Conservation (phyloP, 495 filamentous ascomycete species). For the Xylaria curta region DNA sequence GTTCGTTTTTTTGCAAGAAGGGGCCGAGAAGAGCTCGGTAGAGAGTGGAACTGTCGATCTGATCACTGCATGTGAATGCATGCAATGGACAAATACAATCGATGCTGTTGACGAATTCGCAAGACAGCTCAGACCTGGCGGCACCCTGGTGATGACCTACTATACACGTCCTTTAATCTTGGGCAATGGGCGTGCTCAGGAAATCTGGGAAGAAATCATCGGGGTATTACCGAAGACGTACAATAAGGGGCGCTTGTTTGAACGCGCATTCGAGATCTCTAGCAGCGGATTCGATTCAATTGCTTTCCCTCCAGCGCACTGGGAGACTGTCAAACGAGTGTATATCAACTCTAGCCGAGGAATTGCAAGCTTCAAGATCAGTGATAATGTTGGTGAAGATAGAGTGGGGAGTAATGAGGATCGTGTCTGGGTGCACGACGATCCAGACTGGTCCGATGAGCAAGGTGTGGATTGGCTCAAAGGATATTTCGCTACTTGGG, state of each 20-base stretch:
- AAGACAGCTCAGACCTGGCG: slow-evolving; percentile 31
- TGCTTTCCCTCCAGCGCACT: background rate
- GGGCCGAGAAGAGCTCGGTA: slow-evolving; percentile 35
- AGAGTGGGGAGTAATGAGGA: slow-evolving; percentile 5
- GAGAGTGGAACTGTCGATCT: slow-evolving; percentile 33
- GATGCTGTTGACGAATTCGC: slow-evolving; percentile 31
- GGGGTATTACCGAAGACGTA: background rate
- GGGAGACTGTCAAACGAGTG: background rate
- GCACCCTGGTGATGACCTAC: slow-evolving; percentile 30
- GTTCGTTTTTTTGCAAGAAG: slow-evolving; percentile 36
- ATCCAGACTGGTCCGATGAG: background rate
- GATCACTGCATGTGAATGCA: slow-evolving; percentile 37
- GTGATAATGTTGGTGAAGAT: background rate
- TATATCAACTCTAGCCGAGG: slow-evolving; percentile 3
- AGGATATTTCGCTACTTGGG: slow-evolving; percentile 4
- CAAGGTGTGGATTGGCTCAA: slow-evolving; percentile 8
- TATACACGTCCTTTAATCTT: slow-evolving; percentile 29
- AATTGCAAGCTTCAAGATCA: background rate
- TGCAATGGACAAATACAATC: slow-evolving; percentile 31
- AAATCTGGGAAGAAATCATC: background rate
- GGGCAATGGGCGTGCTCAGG: background rate
- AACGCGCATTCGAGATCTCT: background rate
- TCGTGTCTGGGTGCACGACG: background rate
- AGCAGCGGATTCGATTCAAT: background rate
- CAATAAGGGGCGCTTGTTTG: background rate